Percentiles rank a stretch among this genome's conserved stretches.
Evolutionary conservation across 1,139 yeast species (phyloP).

Genomic region (Yarrowia galli): DNA sequence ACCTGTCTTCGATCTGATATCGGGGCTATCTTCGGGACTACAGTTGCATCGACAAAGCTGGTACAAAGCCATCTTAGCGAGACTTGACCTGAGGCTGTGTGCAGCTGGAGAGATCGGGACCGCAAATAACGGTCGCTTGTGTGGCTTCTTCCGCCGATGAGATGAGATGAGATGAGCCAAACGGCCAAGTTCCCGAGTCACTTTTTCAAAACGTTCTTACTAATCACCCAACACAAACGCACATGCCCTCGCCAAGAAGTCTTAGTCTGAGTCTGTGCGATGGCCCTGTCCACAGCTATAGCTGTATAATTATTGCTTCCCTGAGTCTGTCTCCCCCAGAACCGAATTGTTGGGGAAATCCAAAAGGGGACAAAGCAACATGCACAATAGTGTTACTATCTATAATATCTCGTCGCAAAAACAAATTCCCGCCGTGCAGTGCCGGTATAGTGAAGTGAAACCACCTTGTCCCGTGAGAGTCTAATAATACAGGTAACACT

Average conservation of each 20-base stretch:
- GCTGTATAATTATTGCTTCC: neutral
- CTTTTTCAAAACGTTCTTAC: neutral
- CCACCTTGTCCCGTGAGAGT: too few species aligned
- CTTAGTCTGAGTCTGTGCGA: neutral
- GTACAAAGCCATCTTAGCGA: neutral
- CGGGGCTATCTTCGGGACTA: neutral
- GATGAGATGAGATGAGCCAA: conserved; percentile 6
- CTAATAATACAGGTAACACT: too few species aligned
- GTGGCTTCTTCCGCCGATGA: neutral
- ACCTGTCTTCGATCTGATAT: neutral
- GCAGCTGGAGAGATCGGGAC: too few species aligned
- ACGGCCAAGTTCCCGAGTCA: conserved; percentile 4
- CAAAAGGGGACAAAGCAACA: neutral
- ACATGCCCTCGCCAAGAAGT: neutral
- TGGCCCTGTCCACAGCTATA: too few species aligned
- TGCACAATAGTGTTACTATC: neutral
- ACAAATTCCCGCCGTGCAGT: neutral
- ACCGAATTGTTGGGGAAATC: neutral
- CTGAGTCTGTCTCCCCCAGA: neutral
- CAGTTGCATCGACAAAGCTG: neutral
- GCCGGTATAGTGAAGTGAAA: neutral
- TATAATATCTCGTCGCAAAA: neutral
- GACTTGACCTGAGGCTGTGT: neutral
- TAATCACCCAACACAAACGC: neutral
- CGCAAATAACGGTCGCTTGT: neutral